Base-by-base conservation (phyloP, 768 basidiomycete genomes). In the Lentinula sp. region DNA sequence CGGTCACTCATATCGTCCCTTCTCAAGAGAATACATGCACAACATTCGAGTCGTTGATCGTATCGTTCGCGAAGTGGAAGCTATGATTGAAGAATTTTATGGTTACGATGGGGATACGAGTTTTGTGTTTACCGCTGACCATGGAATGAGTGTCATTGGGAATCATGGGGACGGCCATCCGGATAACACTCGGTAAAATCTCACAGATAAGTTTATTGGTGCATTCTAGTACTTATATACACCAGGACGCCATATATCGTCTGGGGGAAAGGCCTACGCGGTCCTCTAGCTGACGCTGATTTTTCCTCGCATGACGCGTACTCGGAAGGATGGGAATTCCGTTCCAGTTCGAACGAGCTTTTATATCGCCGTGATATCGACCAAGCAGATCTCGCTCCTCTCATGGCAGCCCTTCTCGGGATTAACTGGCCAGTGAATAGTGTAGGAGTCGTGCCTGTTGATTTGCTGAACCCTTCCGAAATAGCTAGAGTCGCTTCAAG, bases 101-200 rank as follows among this genome's bases (percentile, higher is more conserved):
- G 48, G 20, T 66, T 66, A 74, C 36, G 88, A 91, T 61, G 74
- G 84, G 20, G 82, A 87, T 59, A 93, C 91, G 0, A 83, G 82
- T 61, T 93, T 81, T 67, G 72, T 94, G 36, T 94, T 92, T 69
- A 94, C 90, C 2, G 90, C 93, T 0, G 93, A 95, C 70, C 93
- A 95, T 68, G 93, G 93, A 8, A 95, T 95, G 93, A 90, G 89
- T 4, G 82, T 78, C 36, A 88, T 92, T 58, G 93, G 93, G 12
- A 94, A 93, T 67, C 93, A 95, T 61, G 93, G 93, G 4, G 93
- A 95, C 63, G 93, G 93, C 41, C 86, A 90, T 89, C 46, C 57
- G 12, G 57, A 59, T 49, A 59, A 59, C 51, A 48, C 46, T 18
- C 46, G 46, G 46, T 48, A 48, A 23, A 13, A 8, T 12, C 18